Conservation (phyloP, 2,329 filamentous ascomycete genomes). For the Thelonectria blattea region DNA sequence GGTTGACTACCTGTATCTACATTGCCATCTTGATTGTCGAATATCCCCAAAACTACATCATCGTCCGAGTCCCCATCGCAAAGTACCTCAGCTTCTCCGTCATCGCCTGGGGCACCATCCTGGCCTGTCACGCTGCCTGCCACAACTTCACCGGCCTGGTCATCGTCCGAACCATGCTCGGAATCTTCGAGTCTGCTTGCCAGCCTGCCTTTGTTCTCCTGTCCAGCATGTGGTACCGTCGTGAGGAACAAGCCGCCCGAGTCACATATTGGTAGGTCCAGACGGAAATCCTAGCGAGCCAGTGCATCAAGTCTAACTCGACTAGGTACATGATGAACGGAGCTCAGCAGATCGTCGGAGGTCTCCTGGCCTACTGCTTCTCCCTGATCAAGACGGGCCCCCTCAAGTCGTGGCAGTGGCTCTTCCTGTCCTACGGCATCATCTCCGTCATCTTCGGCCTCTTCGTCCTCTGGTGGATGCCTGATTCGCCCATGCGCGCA, state of each 20-base stretch:
- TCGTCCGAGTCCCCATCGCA: conserved; percentile 69
- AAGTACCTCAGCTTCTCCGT: conserved; percentile 71
- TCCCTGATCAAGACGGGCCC: conserved; percentile 57
- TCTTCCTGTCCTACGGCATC: conserved; percentile 71
- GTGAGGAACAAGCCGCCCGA: conserved; percentile 69
- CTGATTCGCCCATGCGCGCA: conserved; percentile 74
- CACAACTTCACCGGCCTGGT: conserved; percentile 65
- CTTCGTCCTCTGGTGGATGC: conserved; percentile 69
- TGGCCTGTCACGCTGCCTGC: conserved; percentile 67
- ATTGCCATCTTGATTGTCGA: conserved; percentile 74
- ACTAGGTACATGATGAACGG: conserved; percentile 75
- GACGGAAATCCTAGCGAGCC: neutral
- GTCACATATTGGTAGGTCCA: conserved; percentile 70
- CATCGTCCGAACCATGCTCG: conserved; percentile 67
- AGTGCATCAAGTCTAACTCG: too few species aligned
- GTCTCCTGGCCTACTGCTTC: conserved; percentile 71
- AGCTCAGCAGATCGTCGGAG: conserved; percentile 73
- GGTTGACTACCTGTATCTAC: conserved; percentile 78
- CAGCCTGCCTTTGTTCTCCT: conserved; percentile 73
- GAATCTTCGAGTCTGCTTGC: conserved; percentile 73
- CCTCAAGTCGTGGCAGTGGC: conserved; percentile 70
- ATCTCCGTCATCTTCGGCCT: conserved; percentile 68
- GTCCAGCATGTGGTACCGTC: conserved; percentile 73
- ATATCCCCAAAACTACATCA: conserved; percentile 69
- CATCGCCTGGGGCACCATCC: conserved; percentile 65